Evolutionary conservation across 345 rosid species (phyloP).

Genomic region (Salix dunnii): DNA sequence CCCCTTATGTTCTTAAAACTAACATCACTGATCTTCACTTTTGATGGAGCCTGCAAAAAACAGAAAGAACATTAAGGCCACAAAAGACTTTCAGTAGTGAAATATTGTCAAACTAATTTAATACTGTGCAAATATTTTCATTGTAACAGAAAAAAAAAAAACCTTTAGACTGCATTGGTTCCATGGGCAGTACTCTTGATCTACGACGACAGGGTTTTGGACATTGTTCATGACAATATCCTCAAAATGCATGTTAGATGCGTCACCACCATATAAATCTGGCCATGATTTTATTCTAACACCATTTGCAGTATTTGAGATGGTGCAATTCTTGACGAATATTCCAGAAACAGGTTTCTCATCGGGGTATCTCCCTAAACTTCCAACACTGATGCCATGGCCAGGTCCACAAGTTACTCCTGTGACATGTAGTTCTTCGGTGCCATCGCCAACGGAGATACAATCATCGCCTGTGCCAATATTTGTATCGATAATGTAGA

Average conservation of each 20-base stretch:
- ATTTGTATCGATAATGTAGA: no score
- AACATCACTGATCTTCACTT: no score
- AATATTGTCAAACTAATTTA: neutral
- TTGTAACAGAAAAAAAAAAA: no score
- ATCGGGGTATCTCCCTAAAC: neutral
- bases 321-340: neutral
- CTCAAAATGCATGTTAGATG: neutral
- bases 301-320: neutral
- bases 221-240: constrained; percentile 3
- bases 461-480: neutral
- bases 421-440: neutral
- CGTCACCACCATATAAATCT: neutral
- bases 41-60: no score
- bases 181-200: neutral
- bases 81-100: no score
- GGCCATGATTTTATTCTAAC: constrained; percentile 5
- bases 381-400: neutral
- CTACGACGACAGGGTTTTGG: neutral
- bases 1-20: no score
- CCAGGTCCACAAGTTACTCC: neutral
- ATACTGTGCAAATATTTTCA: neutral
- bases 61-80: no score
- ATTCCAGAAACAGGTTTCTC: neutral
- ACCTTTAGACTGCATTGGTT: neutral
- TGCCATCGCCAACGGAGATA: neutral